Evolutionary conservation across 2,329 filamentous ascomycete species (phyloP), one percentile per base, ranked within the genome.

Genomic region (Ophiocordyceps camponoti-leonardi): DNA sequence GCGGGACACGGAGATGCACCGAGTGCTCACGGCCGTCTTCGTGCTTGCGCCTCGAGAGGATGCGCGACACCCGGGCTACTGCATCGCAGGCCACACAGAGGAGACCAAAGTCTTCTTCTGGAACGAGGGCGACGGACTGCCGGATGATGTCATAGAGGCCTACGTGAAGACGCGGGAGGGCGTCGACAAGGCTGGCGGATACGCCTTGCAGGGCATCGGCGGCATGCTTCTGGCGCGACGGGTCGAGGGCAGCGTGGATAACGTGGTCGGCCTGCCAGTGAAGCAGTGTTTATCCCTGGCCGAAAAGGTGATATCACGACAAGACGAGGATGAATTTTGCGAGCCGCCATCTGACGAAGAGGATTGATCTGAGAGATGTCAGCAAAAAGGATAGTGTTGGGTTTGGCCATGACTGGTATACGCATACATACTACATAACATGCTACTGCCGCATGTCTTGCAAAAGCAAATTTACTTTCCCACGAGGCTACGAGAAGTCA

Each of bases 171-270:
- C 90, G 20, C 73, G 90, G 46, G 92, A 98, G 68, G 92, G 92
- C 2, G 87, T 79, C 12, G 92, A 96, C 63, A 98, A 96, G 69
- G 92, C 92, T 0, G 92, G 92, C 2, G 92, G 92, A 0, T 98
- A 98, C 62, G 92, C 86, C 1, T 76, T 98, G 45, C 92, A 98
- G 64, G 92, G 90, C 0, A 69, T 90, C 12, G 92, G 85, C 1
- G 82, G 84, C 10, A 79, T 95, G 59, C 70, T 98, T 48, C 64
- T 98, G 47, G 79, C 98, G 13, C 87, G 95, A 61, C 82, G 74
- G 61, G 83, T 98, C 51, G 85, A 94, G 51, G 92, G 92, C 12
- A 79, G 78, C 46, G 85, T 86, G 56, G 92, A 98, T 67, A 96
- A 96, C 61, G 92, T 96, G 1, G 80, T 98, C 26, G 92, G 92